Conservation (phyloP, 495 filamentous ascomycete genomes). For the Evernia prunastri region DNA sequence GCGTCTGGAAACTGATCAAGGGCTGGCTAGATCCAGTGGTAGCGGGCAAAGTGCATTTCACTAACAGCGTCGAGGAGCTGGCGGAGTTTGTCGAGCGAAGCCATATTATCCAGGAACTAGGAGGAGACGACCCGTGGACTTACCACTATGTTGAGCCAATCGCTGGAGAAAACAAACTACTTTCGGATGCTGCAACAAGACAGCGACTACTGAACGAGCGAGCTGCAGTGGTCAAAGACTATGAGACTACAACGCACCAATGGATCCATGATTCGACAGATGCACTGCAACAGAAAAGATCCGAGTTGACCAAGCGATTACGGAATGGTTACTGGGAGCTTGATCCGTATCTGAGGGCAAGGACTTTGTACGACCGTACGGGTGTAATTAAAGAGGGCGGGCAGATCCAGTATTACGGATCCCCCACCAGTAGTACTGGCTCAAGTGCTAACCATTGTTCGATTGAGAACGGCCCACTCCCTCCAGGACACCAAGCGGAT, state of each 20-base stretch:
- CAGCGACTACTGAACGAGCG: slow-evolving; percentile 53
- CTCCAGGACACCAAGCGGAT: slow-evolving; percentile 39
- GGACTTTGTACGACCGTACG: slow-evolving; percentile 66
- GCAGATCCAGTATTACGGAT: slow-evolving; percentile 61
- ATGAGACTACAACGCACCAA: slow-evolving; percentile 55
- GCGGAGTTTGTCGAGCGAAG: slow-evolving; percentile 63
- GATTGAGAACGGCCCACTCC: slow-evolving; percentile 25
- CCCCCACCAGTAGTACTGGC: slow-evolving; percentile 28
- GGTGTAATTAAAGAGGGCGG: slow-evolving; percentile 62
- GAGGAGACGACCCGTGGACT: slow-evolving; percentile 73
- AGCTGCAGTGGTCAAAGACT: slow-evolving; percentile 51
- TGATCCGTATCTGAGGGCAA: slow-evolving; percentile 68
- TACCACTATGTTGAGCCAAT: slow-evolving; percentile 76
- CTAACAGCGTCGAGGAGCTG: slow-evolving; percentile 72
- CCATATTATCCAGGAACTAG: slow-evolving; percentile 72
- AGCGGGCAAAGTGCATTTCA: slow-evolving; percentile 91
- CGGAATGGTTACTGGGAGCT: slow-evolving; percentile 75
- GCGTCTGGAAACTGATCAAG: slow-evolving; percentile 82
- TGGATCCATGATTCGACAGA: slow-evolving; percentile 47
- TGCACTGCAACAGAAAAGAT: slow-evolving; percentile 40
- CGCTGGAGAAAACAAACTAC: slow-evolving; percentile 60
- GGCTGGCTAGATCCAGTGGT: slow-evolving; percentile 98
- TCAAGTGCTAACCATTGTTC: slow-evolving; percentile 21
- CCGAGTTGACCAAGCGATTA: slow-evolving; percentile 52
- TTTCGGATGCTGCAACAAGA: slow-evolving; percentile 63